A percentile compares a stretch with the other conserved stretches of the same genome.
These are phyloP conservation scores for Candida pseudoglaebosa DNA, from an alignment of 805 yeast genomes.

Conservation along the genomic window DNA sequence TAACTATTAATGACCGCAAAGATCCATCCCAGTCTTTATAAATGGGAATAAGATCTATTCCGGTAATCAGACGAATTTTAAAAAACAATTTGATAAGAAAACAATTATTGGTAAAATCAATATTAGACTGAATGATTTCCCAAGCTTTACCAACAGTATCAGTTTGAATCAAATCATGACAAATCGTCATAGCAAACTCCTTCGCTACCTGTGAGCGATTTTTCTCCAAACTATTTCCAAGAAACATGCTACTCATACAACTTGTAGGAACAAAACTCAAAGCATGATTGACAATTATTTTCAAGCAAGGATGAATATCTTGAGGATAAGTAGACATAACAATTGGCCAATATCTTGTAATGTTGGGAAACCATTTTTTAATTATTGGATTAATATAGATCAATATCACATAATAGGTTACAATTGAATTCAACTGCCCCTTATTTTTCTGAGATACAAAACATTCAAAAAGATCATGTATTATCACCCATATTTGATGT, in stretches of 20 bases:
- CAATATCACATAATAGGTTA: constrained; percentile 2
- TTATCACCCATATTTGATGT: neutral
- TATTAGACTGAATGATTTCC: neutral
- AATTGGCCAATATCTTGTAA: constrained; percentile 9
- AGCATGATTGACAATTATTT: neutral
- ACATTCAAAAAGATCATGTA: constrained; percentile 1
- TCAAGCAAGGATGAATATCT: neutral
- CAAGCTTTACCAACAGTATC: neutral
- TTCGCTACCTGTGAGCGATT: neutral
- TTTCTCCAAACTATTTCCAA: neutral
- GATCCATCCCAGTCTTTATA: constrained; percentile 6
- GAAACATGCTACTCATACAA: neutral
- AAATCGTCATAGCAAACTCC: neutral
- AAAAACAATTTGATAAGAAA: neutral
- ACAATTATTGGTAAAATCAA: neutral
- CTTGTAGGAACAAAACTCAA: neutral
- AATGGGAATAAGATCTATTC: neutral
- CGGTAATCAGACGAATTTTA: neutral
- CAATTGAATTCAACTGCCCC: neutral
- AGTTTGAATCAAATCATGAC: neutral
- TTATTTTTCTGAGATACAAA: neutral
- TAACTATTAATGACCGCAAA: constrained; percentile 2
- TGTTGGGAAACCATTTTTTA: neutral
- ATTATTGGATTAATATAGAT: constrained; percentile 1
- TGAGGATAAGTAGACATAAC: constrained; percentile 5